Evolutionary conservation across 176 grass and related monocot genomes (phyloP), one percentile per base, ranked within the genome.

Genomic region (Poa annua): DNA sequence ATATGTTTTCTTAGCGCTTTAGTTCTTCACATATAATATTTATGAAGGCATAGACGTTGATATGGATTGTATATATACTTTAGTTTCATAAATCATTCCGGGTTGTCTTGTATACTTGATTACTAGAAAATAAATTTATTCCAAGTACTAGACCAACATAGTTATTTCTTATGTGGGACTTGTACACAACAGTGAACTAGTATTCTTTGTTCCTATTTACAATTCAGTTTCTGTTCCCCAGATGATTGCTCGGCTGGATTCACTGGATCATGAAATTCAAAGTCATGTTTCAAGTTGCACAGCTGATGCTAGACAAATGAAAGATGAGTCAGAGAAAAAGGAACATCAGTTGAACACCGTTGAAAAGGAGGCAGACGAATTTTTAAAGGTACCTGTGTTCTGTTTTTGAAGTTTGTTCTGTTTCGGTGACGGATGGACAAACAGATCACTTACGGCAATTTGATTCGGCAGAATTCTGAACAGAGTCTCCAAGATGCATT

Each of bases 231-330:
- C 17, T 74, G 42, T 77, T 74, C 33, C 70, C 52, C 78, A 95
- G 93, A 89, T 72, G 68, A 75, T 71, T 78, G 68, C 74, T 78
- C 78, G 11, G 8, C 8, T 90, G 34, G 86, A 79, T 60, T 77
- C 65, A 21, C 17, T 90, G 75, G 87, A 93, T 78, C 55, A 33
- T 83, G 87, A 93, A 83, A 75, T 82, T 33, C 65, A 74, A 66
- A 87, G 88, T 60, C 71, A 90, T 55, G 76, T 77, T 91, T 77
- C 85, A n/a, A 90, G 66, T 55, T 96, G 83, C 78, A 41, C 74
- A 48, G 52, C 87, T n/a, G 85, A 98, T 24, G 81, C 74, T 74
- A 70, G 73, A 41, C 80, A 79, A 83, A 88, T 92, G 81, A 89
- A 85, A 84, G 63, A 82, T 14, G 77, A 90, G 34, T 76, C 85